phyloP scores from a whole-genome alignment of 768 basidiomycete genomes.

The Lactarius indigo region DNA sequence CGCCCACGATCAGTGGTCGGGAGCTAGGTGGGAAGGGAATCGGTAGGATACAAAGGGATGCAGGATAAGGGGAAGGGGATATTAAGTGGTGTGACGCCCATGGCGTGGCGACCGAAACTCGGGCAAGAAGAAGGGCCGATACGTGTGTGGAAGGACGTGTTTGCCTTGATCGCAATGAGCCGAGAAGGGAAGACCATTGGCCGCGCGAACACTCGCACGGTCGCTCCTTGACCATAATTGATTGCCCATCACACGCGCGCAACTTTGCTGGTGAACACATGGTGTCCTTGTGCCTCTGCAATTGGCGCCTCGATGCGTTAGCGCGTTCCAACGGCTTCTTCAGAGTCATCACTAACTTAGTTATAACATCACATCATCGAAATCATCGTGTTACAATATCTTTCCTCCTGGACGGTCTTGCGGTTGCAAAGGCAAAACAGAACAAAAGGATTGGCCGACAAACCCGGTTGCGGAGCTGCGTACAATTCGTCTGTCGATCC shows the following conservation, averaged over 20 bases:
- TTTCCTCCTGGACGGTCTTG: neutral
- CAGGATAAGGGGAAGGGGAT: neutral
- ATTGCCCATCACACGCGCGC: neutral
- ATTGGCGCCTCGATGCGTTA: no score
- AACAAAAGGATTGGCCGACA: neutral
- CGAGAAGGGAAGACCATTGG: neutral
- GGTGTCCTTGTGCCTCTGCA: neutral
- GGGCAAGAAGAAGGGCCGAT: neutral
- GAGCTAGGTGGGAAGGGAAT: neutral
- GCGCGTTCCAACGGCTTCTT: neutral
- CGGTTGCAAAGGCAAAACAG: neutral
- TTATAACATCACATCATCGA: neutral
- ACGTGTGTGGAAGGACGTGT: neutral
- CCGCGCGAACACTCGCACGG: no score
- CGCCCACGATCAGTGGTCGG: neutral
- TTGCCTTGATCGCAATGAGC: neutral
- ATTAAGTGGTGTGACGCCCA: neutral
- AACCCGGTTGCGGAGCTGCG: neutral
- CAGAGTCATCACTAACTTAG: neutral
- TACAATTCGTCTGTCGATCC: neutral
- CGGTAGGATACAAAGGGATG: neutral
- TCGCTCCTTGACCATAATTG: neutral
- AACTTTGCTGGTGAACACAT: neutral
- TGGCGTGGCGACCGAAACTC: neutral
- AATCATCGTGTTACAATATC: neutral